Conservation (phyloP, 2,329 filamentous ascomycete genomes). For the Cadophora sp. region DNA sequence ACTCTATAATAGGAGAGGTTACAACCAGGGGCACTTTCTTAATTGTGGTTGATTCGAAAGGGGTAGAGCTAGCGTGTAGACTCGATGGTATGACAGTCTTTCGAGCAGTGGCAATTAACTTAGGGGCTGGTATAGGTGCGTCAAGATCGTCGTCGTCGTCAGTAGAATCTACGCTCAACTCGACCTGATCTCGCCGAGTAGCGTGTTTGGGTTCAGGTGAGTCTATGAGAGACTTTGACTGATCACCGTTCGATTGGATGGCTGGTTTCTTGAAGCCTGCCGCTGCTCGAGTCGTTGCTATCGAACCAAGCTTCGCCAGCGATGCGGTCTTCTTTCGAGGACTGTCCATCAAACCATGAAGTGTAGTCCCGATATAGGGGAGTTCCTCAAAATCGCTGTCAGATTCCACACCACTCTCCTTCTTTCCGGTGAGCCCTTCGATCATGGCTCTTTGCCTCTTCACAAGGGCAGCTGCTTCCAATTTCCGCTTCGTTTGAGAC, state of each 20-base stretch:
- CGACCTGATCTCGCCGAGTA: background rate
- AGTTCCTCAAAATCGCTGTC: conserved; percentile 42
- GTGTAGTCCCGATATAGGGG: conserved; percentile 47
- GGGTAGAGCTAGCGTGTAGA: background rate
- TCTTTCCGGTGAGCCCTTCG: conserved; percentile 34
- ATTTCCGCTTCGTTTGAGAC: conserved; percentile 39
- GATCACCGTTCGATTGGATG: conserved; percentile 19
- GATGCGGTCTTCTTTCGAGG: conserved; percentile 43
- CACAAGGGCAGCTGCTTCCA: conserved; percentile 45
- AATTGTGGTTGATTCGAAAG: background rate
- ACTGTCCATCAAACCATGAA: conserved; percentile 53
- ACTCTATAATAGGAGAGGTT: background rate
- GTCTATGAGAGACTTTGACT: conserved; percentile 14
- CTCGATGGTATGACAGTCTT: conserved; percentile 3
- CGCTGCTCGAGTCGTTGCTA: conserved; percentile 41
- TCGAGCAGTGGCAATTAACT: conserved; percentile 18
- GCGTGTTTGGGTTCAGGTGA: conserved; percentile 27
- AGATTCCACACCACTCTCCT: conserved; percentile 33
- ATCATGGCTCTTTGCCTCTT: conserved; percentile 47
- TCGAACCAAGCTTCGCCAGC: conserved; percentile 37
- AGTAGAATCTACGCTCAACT: conserved; percentile 30
- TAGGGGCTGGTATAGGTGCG: conserved; percentile 36
- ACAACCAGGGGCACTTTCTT: background rate
- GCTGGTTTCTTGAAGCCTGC: conserved; percentile 42
- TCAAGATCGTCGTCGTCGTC: conserved; percentile 42